Conservation (phyloP, 148 eudicot genomes). For the Beta vulgaris region DNA sequence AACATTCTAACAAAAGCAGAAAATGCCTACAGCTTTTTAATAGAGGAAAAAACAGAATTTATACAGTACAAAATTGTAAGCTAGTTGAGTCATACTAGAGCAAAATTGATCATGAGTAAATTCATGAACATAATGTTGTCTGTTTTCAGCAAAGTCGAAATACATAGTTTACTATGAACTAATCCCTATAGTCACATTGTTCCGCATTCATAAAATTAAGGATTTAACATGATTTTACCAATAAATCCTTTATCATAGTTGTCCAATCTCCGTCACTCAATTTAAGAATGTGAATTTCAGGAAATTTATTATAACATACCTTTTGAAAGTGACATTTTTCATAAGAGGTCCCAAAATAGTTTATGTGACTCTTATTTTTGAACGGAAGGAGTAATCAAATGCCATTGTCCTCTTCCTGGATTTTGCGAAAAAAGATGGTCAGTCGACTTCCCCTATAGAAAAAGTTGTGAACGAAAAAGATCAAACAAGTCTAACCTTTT, state of each 20-base stretch:
- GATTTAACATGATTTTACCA: too few relatives aligned
- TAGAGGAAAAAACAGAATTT: background rate
- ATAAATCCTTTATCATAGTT: background rate
- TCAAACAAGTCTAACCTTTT: background rate
- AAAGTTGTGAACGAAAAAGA: background rate
- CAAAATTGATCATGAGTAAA: background rate
- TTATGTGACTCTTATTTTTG: background rate
- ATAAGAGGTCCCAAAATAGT: background rate
- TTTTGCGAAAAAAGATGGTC: background rate
- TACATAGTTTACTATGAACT: background rate
- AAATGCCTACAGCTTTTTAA: background rate
- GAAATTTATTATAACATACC: background rate
- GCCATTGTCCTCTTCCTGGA: background rate
- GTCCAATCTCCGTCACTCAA: background rate
- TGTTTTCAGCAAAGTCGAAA: background rate
- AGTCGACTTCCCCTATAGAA: background rate
- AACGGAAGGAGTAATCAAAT: background rate
- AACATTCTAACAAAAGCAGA: background rate
- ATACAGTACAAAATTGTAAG: background rate
- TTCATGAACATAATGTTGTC: background rate
- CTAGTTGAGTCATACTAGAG: background rate
- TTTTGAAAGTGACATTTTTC: background rate
- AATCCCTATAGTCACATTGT: background rate
- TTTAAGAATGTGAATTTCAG: background rate
- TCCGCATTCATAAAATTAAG: background rate